Conservation (phyloP, 2,329 filamentous ascomycete species). For the Diaporthe sp. region DNA sequence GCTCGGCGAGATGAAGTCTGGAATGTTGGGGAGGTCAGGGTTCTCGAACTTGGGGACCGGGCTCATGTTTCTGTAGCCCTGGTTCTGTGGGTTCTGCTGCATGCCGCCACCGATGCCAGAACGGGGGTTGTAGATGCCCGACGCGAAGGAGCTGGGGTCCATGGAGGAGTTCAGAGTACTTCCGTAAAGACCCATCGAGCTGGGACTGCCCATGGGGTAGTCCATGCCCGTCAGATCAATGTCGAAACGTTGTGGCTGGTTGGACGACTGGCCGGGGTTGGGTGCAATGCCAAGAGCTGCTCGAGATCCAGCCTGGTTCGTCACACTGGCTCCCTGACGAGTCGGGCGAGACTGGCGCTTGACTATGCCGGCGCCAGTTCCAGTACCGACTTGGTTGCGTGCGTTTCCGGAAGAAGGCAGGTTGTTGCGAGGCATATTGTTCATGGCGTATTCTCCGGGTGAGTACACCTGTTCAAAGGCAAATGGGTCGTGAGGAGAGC, state of each 20-base stretch:
- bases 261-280: neutral
- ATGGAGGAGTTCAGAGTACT: neutral
- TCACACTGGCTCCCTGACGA: neutral
- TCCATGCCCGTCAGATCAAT: neutral
- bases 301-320: neutral
- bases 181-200: neutral
- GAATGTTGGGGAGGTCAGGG: neutral
- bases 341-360: neutral
- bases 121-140: neutral
- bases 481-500: too few relatives aligned
- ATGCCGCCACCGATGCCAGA: neutral
- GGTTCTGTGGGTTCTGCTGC: neutral
- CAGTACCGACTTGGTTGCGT: neutral
- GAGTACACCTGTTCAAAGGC: too few relatives aligned
- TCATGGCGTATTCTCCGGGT: neutral
- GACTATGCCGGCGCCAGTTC: neutral
- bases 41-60: constrained; percentile 7
- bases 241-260: neutral
- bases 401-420: neutral
- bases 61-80: neutral
- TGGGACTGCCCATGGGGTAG: neutral
- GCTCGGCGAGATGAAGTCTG: neutral
- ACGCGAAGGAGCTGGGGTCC: neutral
- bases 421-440: neutral
- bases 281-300: neutral